phyloP scores from a whole-genome alignment of 116 monocot genomes.

The Zostera marina region DNA sequence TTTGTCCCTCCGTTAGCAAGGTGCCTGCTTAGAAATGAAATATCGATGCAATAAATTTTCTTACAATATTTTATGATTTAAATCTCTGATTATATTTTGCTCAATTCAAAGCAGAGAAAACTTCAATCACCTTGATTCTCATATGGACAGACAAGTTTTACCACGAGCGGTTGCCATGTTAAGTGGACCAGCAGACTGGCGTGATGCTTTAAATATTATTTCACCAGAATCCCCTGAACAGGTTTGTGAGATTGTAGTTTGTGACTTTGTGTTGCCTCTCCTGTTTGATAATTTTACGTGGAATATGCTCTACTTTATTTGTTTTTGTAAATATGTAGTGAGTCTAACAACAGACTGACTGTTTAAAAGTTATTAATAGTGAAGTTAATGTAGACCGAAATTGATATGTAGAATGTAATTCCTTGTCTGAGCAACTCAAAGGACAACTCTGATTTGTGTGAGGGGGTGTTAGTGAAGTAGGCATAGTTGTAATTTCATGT shows the following conservation, averaged over 20 bases:
- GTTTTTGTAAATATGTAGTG: too few relatives aligned
- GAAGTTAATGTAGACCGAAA: too few relatives aligned
- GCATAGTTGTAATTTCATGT: too few relatives aligned
- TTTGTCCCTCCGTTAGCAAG: conserved; percentile 36
- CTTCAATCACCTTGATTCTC: conserved; percentile 29
- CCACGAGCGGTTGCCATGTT: conserved; percentile 28
- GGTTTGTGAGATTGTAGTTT: conserved; percentile 17
- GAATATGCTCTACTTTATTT: too few relatives aligned
- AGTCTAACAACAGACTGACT: too few relatives aligned
- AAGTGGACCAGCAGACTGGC: conserved; percentile 80
- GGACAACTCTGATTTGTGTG: too few relatives aligned
- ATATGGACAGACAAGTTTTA: conserved; percentile 44
- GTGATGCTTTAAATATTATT: conserved; percentile 83
- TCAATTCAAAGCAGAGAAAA: conserved; percentile 32
- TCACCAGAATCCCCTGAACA: conserved; percentile 76
- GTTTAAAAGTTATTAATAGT: too few relatives aligned
- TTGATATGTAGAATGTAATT: too few relatives aligned
- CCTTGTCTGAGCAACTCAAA: too few relatives aligned
- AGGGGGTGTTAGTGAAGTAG: too few relatives aligned
- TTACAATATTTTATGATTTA: background rate
- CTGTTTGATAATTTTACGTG: too few relatives aligned
- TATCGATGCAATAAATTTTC: background rate
- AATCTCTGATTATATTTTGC: background rate
- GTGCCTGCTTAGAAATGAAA: conserved; percentile 16
- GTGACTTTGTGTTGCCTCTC: too few relatives aligned